A percentile compares a stretch with the other conserved stretches of the same genome.
These are phyloP conservation scores for Balamuthia mandrillaris DNA, from an alignment of 208 protist genomes.

Conservation along the genomic window DNA sequence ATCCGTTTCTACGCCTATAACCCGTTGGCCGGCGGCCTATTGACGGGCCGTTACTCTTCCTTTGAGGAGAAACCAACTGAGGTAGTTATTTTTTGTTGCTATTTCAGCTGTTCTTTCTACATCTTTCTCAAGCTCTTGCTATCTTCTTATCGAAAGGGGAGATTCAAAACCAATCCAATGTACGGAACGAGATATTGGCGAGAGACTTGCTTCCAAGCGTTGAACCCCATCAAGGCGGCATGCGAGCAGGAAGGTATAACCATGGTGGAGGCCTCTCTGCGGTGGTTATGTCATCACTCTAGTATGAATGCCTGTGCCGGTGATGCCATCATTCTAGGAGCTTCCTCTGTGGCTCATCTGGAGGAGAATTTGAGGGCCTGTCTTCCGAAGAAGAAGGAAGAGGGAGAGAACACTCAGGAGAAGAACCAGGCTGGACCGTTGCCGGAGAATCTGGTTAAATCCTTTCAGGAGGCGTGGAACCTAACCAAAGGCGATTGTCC, in stretches of 20 bases:
- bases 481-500: not conserved
- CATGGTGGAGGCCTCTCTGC: not conserved
- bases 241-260: not conserved
- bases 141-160: not conserved
- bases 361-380: not conserved
- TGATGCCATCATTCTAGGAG: slow-evolving; percentile 19
- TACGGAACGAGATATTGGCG: not conserved
- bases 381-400: not conserved
- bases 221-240: not conserved
- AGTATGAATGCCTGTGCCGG: not conserved
- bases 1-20: slow-evolving; percentile 31
- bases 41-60: not conserved
- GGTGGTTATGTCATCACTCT: slow-evolving; percentile 10
- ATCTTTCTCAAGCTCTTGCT: not conserved
- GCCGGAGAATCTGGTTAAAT: not conserved
- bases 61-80: not conserved
- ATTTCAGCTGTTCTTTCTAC: not conserved
- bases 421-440: not conserved
- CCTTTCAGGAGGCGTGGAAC: not conserved
- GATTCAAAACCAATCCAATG: not conserved
- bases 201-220: not conserved
- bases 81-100: not conserved
- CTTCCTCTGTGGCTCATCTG: not conserved
- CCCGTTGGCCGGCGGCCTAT: slow-evolving; percentile 12
- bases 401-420: not conserved